phyloP scores from a whole-genome alignment of 2,329 filamentous ascomycete genomes.

The Onygena corvina region DNA sequence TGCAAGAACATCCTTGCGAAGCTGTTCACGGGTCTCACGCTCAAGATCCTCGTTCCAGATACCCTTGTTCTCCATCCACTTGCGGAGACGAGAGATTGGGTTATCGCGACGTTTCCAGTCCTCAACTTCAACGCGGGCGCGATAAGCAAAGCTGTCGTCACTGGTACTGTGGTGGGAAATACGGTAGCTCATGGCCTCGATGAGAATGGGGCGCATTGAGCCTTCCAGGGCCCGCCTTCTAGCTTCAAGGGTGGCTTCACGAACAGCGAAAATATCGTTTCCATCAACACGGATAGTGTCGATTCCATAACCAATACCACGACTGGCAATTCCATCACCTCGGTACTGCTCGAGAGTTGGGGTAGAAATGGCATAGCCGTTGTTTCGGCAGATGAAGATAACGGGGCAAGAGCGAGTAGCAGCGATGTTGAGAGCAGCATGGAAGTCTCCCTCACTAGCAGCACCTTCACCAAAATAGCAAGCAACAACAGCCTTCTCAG shows the following conservation, averaged over 20 bases:
- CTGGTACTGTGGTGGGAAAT: conserved; percentile 94
- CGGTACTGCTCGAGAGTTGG: conserved; percentile 84
- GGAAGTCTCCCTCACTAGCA: conserved; percentile 83
- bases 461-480: conserved; percentile 89
- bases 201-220: conserved; percentile 69
- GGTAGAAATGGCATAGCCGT: conserved; percentile 82
- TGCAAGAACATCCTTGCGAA: conserved; percentile 63
- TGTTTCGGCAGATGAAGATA: conserved; percentile 84
- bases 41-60: conserved; percentile 81
- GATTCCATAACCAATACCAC: conserved; percentile 84
- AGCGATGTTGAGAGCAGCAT: conserved; percentile 80
- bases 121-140: conserved; percentile 82
- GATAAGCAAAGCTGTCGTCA: conserved; percentile 93
- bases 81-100: conserved; percentile 69
- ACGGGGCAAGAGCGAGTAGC: conserved; percentile 79
- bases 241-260: conserved; percentile 66
- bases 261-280: conserved; percentile 85
- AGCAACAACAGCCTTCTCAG: conserved; percentile 56
- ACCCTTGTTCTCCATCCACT: conserved; percentile 75
- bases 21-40: conserved; percentile 52
- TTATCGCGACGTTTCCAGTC: conserved; percentile 89
- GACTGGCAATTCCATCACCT: conserved; percentile 77
- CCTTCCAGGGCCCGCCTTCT: conserved; percentile 65
- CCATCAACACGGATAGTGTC: conserved; percentile 85
- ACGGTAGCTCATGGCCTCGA: conserved; percentile 97